phyloP scores from a whole-genome alignment of 2,329 filamentous ascomycete genomes.

The Fusarium sp. region DNA sequence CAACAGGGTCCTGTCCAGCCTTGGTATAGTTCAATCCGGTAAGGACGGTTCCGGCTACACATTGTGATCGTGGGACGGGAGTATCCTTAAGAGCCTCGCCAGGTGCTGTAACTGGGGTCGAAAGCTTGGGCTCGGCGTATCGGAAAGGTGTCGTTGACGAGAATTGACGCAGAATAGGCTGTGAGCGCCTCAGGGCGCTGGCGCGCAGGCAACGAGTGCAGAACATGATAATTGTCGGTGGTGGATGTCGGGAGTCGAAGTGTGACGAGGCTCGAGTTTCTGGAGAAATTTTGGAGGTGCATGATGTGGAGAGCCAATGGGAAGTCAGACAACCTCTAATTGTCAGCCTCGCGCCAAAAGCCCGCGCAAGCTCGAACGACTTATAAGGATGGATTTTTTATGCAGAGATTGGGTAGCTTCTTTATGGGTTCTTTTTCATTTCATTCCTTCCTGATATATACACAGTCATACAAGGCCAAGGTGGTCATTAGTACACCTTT shows the following conservation, averaged over 20 bases:
- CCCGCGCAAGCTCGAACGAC: not conserved
- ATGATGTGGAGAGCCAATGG: constrained; percentile 45
- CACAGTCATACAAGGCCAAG: constrained; percentile 49
- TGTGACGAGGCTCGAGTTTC: constrained; percentile 39
- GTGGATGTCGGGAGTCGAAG: constrained; percentile 43
- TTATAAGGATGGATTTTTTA: not conserved
- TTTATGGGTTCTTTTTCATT: constrained; percentile 39
- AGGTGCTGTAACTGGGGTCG: constrained; percentile 48
- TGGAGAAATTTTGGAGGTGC: constrained; percentile 48
- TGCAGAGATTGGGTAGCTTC: not conserved
- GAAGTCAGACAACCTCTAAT: constrained; percentile 26
- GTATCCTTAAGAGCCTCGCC: constrained; percentile 49
- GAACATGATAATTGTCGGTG: constrained; percentile 51
- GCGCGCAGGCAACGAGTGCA: constrained; percentile 63
- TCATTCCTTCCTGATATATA: constrained; percentile 49
- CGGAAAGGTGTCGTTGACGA: constrained; percentile 53
- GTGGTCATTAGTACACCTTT: constrained; percentile 31
- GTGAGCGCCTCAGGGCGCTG: constrained; percentile 47
- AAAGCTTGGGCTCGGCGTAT: constrained; percentile 53
- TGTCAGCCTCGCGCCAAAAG: constrained; percentile 46
- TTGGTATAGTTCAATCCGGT: constrained; percentile 83
- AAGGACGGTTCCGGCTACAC: constrained; percentile 75
- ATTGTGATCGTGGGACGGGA: constrained; percentile 58
- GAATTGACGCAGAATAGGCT: constrained; percentile 52
- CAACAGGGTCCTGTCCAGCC: constrained; percentile 77